Percentiles rank a stretch among this genome's conserved stretches.
Evolutionary conservation across 805 yeast species (phyloP).

Genomic region (Sungouiella blattae): DNA sequence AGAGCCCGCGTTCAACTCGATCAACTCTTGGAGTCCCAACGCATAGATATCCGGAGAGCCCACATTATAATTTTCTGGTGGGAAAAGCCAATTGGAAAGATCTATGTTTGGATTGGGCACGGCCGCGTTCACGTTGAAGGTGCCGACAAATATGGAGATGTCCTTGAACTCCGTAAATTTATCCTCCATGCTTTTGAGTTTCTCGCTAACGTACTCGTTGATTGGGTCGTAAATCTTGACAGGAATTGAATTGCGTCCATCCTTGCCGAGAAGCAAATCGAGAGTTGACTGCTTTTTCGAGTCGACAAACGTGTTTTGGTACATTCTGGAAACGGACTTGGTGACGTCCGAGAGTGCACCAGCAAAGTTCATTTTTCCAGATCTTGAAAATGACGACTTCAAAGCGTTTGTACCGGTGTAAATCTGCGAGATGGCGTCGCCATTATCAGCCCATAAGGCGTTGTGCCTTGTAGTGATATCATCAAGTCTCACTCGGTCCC

Average conservation of each 20-base stretch:
- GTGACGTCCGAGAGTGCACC: conserved; percentile 98
- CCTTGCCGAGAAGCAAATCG: conserved; percentile 79
- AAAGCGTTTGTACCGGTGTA: conserved; percentile 74
- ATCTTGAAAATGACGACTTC: conserved; percentile 89
- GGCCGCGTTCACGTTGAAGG: conserved; percentile 84
- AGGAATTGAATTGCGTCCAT: conserved; percentile 58
- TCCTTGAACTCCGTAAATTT: conserved; percentile 60
- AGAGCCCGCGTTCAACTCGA: conserved; percentile 89
- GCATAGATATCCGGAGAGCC: conserved; percentile 73
- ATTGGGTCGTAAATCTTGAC: conserved; percentile 86
- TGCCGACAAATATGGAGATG: conserved; percentile 72
- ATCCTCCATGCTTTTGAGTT: conserved; percentile 46
- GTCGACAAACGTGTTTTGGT: conserved; percentile 94
- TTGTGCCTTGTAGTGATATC: conserved; percentile 14
- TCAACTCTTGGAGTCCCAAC: conserved; percentile 92
- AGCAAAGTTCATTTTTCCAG: conserved; percentile 94
- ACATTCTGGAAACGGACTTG: conserved; percentile 90
- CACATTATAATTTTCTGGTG: conserved; percentile 44
- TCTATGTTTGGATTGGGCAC: conserved; percentile 47
- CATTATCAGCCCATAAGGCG: conserved; percentile 62
- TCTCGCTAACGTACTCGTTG: conserved; percentile 73
- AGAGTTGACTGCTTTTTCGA: conserved; percentile 86
- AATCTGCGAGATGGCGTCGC: conserved; percentile 63
- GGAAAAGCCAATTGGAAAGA: conserved; percentile 78
- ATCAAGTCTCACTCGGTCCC: conserved; percentile 4